Percentiles rank a stretch among this genome's conserved stretches.
These are phyloP conservation scores for Zymoseptoria pseudotritici DNA, from an alignment of 2,329 filamentous ascomycete species.

Conservation along the genomic window DNA sequence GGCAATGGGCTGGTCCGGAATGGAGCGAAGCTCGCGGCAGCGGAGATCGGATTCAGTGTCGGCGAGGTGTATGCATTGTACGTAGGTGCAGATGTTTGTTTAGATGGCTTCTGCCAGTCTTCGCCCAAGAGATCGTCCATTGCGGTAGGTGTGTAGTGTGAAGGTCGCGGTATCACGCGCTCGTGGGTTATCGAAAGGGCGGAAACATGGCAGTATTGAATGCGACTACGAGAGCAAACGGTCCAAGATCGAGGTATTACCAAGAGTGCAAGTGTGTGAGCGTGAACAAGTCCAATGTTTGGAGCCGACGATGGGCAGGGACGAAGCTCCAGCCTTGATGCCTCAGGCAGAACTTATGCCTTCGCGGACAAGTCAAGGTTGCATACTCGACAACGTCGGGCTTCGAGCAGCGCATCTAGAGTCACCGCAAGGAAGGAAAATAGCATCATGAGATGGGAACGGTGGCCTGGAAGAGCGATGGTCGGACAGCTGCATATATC, in stretches of 20 bases:
- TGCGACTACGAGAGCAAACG: background rate
- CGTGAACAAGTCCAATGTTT: background rate
- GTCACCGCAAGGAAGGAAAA: too few relatives aligned
- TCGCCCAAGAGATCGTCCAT: slow-evolving; percentile 46
- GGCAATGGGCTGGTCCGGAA: slow-evolving; percentile 29
- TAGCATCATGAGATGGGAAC: too few relatives aligned
- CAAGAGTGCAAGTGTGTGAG: background rate
- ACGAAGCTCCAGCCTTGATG: background rate
- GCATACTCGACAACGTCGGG: too few relatives aligned
- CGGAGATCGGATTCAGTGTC: slow-evolving; percentile 19
- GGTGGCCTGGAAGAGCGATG: background rate
- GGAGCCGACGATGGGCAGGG: background rate
- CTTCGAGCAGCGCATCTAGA: too few relatives aligned
- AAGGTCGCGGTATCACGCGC: background rate
- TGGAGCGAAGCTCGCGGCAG: slow-evolving; percentile 28
- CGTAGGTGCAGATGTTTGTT: slow-evolving; percentile 10
- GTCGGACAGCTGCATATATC: background rate
- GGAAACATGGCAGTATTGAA: background rate
- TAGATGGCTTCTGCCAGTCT: slow-evolving; percentile 37
- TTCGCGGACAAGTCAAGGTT: too few relatives aligned
- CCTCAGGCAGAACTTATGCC: background rate
- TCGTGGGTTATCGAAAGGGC: slow-evolving; percentile 1
- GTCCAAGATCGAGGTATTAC: background rate
- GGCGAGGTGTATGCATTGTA: slow-evolving; percentile 8
- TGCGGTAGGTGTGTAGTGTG: background rate